Conservation (phyloP, 306 rosid genomes). For the Ammopiptanthus mongolicus region DNA sequence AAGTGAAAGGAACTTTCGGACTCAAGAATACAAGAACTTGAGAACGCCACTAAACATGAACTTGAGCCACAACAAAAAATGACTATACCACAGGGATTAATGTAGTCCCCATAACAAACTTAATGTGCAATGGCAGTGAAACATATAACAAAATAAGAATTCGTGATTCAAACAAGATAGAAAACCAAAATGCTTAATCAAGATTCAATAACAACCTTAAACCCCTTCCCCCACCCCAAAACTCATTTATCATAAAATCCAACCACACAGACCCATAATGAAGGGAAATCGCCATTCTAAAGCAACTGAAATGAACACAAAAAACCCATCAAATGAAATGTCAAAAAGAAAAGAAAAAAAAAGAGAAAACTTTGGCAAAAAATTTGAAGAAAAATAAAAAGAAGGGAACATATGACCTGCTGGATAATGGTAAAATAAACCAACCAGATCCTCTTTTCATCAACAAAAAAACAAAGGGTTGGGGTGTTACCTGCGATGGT, state of each 20-base stretch:
- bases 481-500: no score
- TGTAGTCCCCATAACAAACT: background rate
- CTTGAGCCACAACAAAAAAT: background rate
- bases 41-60: constrained; percentile 6
- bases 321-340: background rate
- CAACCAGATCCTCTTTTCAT: no score
- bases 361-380: background rate
- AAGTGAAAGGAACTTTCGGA: background rate
- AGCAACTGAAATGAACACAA: background rate
- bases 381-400: background rate
- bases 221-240: background rate
- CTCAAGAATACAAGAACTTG: background rate
- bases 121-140: background rate
- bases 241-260: background rate
- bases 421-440: constrained; percentile 65
- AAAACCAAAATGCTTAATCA: background rate
- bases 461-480: no score
- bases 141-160: background rate
- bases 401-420: constrained; percentile 39
- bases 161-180: background rate
- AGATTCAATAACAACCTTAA: background rate
- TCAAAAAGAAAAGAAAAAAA: background rate
- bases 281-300: background rate
- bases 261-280: background rate
- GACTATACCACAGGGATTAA: background rate